Evolutionary conservation across 345 rosid genomes (phyloP).

Genomic region (Eutrema yunnanense): DNA sequence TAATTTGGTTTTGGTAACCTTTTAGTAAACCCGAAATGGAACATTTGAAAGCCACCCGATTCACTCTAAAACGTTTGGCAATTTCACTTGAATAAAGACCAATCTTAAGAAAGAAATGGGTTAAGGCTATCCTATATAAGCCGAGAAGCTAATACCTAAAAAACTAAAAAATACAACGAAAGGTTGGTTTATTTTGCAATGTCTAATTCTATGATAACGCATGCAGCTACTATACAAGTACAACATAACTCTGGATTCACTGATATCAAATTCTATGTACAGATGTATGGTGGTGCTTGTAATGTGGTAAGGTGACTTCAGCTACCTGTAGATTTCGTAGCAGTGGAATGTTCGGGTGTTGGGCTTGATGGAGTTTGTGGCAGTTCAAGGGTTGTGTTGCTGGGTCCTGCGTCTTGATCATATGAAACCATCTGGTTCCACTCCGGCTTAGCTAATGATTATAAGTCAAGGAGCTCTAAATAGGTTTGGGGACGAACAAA

Average conservation of each 20-base stretch:
- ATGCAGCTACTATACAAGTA: slow-evolving; percentile 27
- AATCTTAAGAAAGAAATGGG: not conserved
- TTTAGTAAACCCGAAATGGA: not conserved
- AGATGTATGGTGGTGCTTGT: not conserved
- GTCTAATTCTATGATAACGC: slow-evolving; percentile 14
- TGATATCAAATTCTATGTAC: slow-evolving; percentile 22
- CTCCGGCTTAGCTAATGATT: slow-evolving; percentile 16
- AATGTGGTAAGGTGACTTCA: slow-evolving; percentile 8
- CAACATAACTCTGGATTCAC: slow-evolving; percentile 14
- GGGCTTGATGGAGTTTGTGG: slow-evolving; percentile 21
- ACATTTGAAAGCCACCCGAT: not conserved
- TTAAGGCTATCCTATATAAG: slow-evolving; percentile 16
- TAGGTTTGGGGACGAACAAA: not conserved
- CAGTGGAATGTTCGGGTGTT: slow-evolving; percentile 5
- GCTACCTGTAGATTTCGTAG: slow-evolving; percentile 21
- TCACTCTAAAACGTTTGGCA: not conserved
- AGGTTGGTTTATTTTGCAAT: slow-evolving; percentile 24
- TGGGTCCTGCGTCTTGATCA: slow-evolving; percentile 20
- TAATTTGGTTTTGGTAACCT: not conserved
- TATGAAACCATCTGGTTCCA: slow-evolving; percentile 19
- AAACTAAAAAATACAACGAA: not conserved
- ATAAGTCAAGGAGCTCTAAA: slow-evolving; percentile 16
- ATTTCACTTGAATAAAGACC: not conserved
- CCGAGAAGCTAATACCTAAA: not conserved
- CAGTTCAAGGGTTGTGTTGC: slow-evolving; percentile 18